Conservation (phyloP, 257 asterid species). For the Forsythia viridissima region DNA sequence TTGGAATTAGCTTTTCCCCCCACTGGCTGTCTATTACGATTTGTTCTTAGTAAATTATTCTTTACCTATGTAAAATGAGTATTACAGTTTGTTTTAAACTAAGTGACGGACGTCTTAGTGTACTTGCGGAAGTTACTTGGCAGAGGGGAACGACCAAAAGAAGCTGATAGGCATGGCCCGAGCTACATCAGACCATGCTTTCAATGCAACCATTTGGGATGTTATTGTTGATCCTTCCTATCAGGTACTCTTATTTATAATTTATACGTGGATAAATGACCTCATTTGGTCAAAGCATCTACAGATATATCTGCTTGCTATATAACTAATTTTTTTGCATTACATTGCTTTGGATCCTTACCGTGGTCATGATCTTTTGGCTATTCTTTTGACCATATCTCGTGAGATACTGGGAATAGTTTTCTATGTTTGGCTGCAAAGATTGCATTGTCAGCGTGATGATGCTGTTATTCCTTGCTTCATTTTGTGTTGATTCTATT, state of each 20-base stretch:
- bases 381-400: neutral
- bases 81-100: constrained; percentile 31
- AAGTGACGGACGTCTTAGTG: constrained; percentile 78
- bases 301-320: constrained; percentile 1
- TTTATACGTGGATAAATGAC: neutral
- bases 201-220: constrained; percentile 99
- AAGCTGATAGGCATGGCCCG: constrained; percentile 98
- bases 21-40: constrained; percentile 8
- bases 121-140: constrained; percentile 92
- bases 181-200: constrained; percentile 98
- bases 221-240: constrained; percentile 97
- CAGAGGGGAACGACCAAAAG: constrained; percentile 78
- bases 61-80: constrained; percentile 16
- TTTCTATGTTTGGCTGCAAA: neutral
- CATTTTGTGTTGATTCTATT: neutral
- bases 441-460: neutral
- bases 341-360: neutral
- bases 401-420: neutral
- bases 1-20: neutral
- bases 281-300: neutral
- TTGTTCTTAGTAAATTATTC: neutral
- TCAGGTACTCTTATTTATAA: constrained; percentile 54
- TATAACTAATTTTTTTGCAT: neutral
- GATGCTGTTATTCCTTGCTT: constrained; percentile 8
- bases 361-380: neutral